These are phyloP conservation scores for Carallia brachiata DNA, from an alignment of 345 rosid species.

Conservation along the genomic window DNA sequence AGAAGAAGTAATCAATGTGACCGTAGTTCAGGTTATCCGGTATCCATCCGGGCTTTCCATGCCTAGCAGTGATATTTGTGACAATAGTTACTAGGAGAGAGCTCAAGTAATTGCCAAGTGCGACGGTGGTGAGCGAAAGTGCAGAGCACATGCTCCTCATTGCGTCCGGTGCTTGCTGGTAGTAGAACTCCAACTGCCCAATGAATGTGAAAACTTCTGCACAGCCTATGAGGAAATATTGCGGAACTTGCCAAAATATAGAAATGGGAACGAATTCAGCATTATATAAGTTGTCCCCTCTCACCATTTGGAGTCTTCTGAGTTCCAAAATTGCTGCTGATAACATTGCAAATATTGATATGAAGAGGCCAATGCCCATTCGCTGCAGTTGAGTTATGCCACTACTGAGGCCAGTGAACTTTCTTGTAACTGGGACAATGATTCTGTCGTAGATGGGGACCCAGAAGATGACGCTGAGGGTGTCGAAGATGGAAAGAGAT, in stretches of 20 bases:
- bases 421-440: constrained; percentile 45
- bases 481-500: constrained; percentile 66
- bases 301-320: constrained; percentile 27
- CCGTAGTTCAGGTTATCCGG: constrained; percentile 51
- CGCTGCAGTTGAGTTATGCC: constrained; percentile 65
- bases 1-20: constrained; percentile 52
- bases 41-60: constrained; percentile 53
- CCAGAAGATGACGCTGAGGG: constrained; percentile 67
- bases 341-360: constrained; percentile 48
- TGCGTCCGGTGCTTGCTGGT: constrained; percentile 55
- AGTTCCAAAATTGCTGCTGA: constrained; percentile 46
- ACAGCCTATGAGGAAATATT: constrained; percentile 50
- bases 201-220: constrained; percentile 54
- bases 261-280: constrained; percentile 37
- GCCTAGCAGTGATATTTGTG: constrained; percentile 32
- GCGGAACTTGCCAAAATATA: constrained; percentile 53
- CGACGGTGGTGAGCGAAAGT: constrained; percentile 39
- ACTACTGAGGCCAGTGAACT: constrained; percentile 39
- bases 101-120: constrained; percentile 53
- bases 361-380: constrained; percentile 57
- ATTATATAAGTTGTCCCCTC: constrained; percentile 32
- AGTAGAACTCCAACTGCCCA: constrained; percentile 55
- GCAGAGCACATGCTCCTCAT: constrained; percentile 57
- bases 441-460: constrained; percentile 56
- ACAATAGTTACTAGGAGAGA: constrained; percentile 49